Evolutionary conservation across 2,329 filamentous ascomycete species (phyloP), one percentile per base, ranked within the genome.

Genomic region (Phialemonium atrogriseum): DNA sequence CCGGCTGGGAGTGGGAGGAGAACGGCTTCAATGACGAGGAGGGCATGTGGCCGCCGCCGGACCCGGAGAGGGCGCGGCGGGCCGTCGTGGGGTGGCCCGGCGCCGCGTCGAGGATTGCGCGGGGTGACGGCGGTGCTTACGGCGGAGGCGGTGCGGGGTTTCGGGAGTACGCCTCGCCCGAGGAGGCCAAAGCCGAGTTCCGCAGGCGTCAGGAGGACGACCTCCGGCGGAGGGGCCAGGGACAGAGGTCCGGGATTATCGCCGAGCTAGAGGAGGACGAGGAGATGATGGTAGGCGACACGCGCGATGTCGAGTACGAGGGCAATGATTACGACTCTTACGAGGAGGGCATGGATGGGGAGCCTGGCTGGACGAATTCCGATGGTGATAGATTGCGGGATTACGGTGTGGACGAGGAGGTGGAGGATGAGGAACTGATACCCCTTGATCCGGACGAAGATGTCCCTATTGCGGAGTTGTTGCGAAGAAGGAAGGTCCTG

Each of bases 351-450:
- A 42, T 51, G 25, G 62, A 66, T 41, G 72, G 69, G 5, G 65
- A 73, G 46, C 67, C 68, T 24, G 70, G 62, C 5, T 91, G 84
- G 84, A 74, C 68, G 0, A 89, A 88, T 43, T 67, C 73, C 0
- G 83, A 89, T 32, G 84, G 84, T 2, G 82, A 89, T 48, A 64
- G 75, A 20, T 56, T 91, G 30, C 66, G 71, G 24, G 84, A 91
- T 46, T 91, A 79, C 48, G 84, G 84, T 2, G 83, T 91, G 0
- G 84, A 89, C 44, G 81, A 86, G 46, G 80, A 84, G 10, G 71
- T 69, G 1, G 80, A 86, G 35, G 48, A 46, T 18, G 48, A 48
- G 14, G 35, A 48, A 23, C 18, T 21, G 5, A 26, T 27, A 31
- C 13, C 15, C 4, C 5, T 40, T 4, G 47, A 49, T 4, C 52